Conservation (phyloP, 2,329 filamentous ascomycete species). For the Hirsutella thompsonii region DNA sequence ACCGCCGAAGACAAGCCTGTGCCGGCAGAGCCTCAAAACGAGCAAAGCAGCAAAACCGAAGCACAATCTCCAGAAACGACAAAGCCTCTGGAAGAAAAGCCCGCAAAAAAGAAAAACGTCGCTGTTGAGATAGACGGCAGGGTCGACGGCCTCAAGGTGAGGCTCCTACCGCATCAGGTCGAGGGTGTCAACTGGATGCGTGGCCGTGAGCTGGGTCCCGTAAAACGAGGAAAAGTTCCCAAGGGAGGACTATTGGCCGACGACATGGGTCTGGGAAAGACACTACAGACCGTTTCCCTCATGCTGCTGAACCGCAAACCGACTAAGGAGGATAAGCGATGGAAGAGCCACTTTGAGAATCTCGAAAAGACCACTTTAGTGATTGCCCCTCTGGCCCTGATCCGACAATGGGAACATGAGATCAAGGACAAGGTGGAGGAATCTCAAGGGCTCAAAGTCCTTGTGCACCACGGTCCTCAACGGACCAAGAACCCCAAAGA, state of each 20-base stretch:
- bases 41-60: too few species aligned
- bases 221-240: slow-evolving; percentile 69
- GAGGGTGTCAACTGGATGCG: slow-evolving; percentile 94
- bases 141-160: slow-evolving; percentile 73
- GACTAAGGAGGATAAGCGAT: slow-evolving; percentile 36
- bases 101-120: slow-evolving; percentile 7
- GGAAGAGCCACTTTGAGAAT: slow-evolving; percentile 56
- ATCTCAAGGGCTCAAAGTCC: slow-evolving; percentile 61
- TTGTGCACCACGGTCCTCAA: slow-evolving; percentile 81
- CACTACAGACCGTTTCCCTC: slow-evolving; percentile 81
- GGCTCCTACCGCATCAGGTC: slow-evolving; percentile 83
- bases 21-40: too few species aligned
- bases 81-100: slow-evolving; percentile 5
- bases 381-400: slow-evolving; percentile 83
- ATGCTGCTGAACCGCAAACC: slow-evolving; percentile 74
- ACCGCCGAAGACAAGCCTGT: slow-evolving; percentile 13
- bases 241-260: slow-evolving; percentile 93
- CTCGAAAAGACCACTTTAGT: slow-evolving; percentile 76
- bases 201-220: slow-evolving; percentile 75
- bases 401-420: slow-evolving; percentile 94
- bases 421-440: slow-evolving; percentile 69
- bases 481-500: slow-evolving; percentile 69
- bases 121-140: slow-evolving; percentile 31
- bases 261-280: slow-evolving; percentile 96
- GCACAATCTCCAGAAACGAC: not conserved